These are phyloP conservation scores for Trichomonascaceae sp. DNA, from an alignment of 1,139 yeast species.

Conservation along the genomic window DNA sequence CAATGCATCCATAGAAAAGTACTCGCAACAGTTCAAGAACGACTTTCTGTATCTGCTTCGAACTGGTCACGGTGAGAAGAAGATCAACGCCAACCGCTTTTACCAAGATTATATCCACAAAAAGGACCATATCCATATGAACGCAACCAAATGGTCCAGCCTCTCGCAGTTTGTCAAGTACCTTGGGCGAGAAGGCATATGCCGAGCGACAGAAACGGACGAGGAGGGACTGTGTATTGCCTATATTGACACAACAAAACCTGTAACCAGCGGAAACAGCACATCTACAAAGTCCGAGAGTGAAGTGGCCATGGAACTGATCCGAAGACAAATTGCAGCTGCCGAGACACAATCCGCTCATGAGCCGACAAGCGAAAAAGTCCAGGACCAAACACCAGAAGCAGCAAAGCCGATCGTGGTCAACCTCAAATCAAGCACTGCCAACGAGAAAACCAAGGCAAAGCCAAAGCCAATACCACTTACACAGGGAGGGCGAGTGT, in stretches of 20 bases:
- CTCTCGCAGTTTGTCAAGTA: conserved; percentile 58
- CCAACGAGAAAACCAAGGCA: no score
- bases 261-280: neutral
- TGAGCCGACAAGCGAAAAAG: no score
- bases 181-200: conserved; percentile 47
- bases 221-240: conserved; percentile 37
- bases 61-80: conserved; percentile 69
- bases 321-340: neutral
- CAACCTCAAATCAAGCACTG: no score
- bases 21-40: conserved; percentile 43
- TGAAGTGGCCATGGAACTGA: neutral
- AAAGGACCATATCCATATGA: conserved; percentile 77
- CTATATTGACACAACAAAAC: conserved; percentile 31
- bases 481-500: no score
- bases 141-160: conserved; percentile 70
- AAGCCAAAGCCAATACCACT: no score
- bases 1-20: conserved; percentile 41
- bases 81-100: conserved; percentile 67
- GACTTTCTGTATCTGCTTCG: conserved; percentile 56
- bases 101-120: conserved; percentile 76
- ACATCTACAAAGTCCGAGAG: neutral
- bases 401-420: no score
- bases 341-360: no score
- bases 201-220: conserved; percentile 37
- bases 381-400: no score